Base-by-base conservation (phyloP, 208 protist species). In the Crithidia bombi region DNA sequence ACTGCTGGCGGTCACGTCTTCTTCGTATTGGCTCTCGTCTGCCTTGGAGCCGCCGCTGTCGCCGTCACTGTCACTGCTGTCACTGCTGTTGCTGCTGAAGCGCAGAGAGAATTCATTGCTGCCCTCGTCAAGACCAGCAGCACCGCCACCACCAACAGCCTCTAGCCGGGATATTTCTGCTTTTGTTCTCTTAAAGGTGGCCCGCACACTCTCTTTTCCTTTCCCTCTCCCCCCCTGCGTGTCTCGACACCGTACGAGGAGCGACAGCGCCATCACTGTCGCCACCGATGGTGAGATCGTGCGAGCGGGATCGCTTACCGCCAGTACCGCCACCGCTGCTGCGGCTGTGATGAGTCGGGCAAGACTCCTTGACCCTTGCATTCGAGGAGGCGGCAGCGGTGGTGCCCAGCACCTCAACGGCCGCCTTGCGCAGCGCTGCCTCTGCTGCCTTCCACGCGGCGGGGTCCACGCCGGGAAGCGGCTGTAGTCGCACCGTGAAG, bases 381-480 rank as follows among this genome's bases (percentile, higher is more conserved):
- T 36, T 36, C 23, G 30, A 21, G 26, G 35, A 15, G 2, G 33
- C 23, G 4, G 33, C n/a, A 15, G 35, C 33, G 6, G 30, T 11
- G 2, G 51, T 28, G 11, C 59, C 69, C 1, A 65, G 33, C 21
- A 65, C 70, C 11, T 64, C 70, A 0, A 5, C 44, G 0, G 46
- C 62, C 11, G 63, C 62, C 39, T 59, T 75, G 46, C 23, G 57
- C 33, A 82, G 49, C 19, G 61, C 36, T 4, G 49, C 57, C 43
- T 65, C 61, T 14, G 70, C 70, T 9, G 62, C n/a, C 6, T 50
- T 35, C 61, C 71, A 69, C 51, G 56, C 44, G 9, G 65, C 69
- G 1, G 70, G 70, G 36, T 82, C 70, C 21, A 73, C 64, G 21
- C 65, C 38, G 1, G 70, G 70, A 2, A 82, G 61, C 46, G 41